phyloP scores from a whole-genome alignment of 2,329 filamentous ascomycete species.

The Penicillium nordicum region DNA sequence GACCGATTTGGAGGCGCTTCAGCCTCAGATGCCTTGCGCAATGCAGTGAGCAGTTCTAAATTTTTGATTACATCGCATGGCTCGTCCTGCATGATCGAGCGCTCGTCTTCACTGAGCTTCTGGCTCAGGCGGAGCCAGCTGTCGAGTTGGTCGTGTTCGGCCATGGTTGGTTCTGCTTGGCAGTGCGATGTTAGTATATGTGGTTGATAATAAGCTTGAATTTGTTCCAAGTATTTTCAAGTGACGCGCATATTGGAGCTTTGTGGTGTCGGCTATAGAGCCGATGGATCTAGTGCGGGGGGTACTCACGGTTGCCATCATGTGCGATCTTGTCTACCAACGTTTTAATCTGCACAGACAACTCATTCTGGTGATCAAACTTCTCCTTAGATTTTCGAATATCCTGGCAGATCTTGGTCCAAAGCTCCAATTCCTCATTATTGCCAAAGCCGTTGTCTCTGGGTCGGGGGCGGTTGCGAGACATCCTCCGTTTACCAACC shows the following conservation, averaged over 20 bases:
- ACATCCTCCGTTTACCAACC: conserved; percentile 28
- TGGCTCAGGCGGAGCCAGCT: conserved; percentile 45
- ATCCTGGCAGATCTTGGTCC: conserved; percentile 44
- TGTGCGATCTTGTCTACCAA: conserved; percentile 45
- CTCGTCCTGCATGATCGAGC: conserved; percentile 47
- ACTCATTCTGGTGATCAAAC: conserved; percentile 40
- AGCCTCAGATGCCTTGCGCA: conserved; percentile 48
- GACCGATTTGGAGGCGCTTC: conserved; percentile 42
- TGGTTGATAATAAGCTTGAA: background rate
- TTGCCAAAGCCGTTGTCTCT: conserved; percentile 44
- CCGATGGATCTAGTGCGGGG: conserved; percentile 3
- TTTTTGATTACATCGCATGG: conserved; percentile 52
- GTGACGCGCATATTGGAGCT: background rate
- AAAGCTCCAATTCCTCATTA: conserved; percentile 46
- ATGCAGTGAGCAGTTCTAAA: conserved; percentile 47
- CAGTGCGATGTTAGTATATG: conserved; percentile 12
- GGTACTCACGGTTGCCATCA: conserved; percentile 42
- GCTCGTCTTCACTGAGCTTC: conserved; percentile 49
- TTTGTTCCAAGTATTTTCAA: background rate
- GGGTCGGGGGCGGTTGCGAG: conserved; percentile 42
- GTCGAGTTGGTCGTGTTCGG: conserved; percentile 45
- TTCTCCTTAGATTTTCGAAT: conserved; percentile 44
- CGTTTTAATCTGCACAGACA: conserved; percentile 41
- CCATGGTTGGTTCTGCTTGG: conserved; percentile 35
- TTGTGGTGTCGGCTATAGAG: conserved; percentile 2